Percentiles rank a stretch among this genome's conserved stretches.
Evolutionary conservation across 805 yeast species (phyloP).

Genomic region (baker's yeast (Saccharomyces cerevisiae)): DNA sequence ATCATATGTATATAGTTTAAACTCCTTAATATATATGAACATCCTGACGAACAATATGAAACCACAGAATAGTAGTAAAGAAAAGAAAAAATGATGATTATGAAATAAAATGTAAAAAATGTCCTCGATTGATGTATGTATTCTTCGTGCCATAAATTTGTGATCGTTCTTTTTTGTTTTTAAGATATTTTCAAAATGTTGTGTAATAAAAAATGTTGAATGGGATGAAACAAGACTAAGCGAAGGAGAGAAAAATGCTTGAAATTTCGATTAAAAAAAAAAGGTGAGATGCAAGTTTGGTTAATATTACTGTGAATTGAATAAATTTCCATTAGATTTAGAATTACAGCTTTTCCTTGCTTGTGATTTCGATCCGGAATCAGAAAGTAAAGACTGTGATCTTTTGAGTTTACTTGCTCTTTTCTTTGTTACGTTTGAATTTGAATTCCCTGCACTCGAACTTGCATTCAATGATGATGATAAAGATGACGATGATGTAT

Average conservation of each 20-base stretch:
- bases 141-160: background rate
- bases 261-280: background rate
- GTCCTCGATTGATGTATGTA: background rate
- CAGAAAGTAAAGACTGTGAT: slow-evolving; percentile 21
- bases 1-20: background rate
- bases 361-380: slow-evolving; percentile 4
- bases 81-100: background rate
- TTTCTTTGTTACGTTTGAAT: slow-evolving; percentile 10
- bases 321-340: slow-evolving; percentile 5
- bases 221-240: background rate
- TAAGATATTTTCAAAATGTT: background rate
- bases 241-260: background rate
- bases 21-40: background rate
- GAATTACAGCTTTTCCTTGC: slow-evolving; percentile 3
- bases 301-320: background rate
- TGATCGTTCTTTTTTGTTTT: background rate
- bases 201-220: background rate
- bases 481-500: slow-evolving; percentile 7
- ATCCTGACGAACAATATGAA: background rate
- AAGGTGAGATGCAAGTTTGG: background rate
- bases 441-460: slow-evolving; percentile 4
- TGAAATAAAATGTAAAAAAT: background rate
- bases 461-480: slow-evolving; percentile 5
- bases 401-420: slow-evolving; percentile 14
- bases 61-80: background rate